Evolutionary conservation across 2,329 filamentous ascomycete species (phyloP).

Genomic region (Cladosporium velox): DNA sequence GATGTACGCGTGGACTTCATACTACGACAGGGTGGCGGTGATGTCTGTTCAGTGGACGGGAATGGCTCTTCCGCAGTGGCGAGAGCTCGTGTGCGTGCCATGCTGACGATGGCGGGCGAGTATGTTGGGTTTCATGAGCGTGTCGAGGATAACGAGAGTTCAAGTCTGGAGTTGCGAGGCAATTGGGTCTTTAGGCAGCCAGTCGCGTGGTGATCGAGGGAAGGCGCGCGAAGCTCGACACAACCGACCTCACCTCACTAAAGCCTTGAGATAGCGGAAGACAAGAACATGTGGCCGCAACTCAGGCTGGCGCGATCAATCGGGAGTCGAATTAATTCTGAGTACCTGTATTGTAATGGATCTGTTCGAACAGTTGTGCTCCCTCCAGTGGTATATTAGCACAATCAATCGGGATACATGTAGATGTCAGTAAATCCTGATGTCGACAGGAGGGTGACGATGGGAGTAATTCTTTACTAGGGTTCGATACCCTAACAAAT

Average conservation of each 20-base stretch:
- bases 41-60: background rate
- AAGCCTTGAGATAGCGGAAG: background rate
- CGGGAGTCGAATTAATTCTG: too few species aligned
- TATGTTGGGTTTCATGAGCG: background rate
- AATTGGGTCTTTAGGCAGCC: background rate
- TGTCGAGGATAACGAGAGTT: background rate
- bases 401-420: background rate
- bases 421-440: background rate
- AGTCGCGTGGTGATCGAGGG: background rate
- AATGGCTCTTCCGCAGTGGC: background rate
- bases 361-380: background rate
- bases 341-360: background rate
- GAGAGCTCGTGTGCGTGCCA: conserved; percentile 5
- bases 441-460: too few species aligned
- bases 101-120: background rate
- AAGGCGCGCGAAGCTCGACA: conserved; percentile 10
- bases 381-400: background rate
- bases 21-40: background rate
- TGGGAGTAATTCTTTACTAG: background rate
- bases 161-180: background rate
- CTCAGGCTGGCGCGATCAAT: background rate
- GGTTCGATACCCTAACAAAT: background rate
- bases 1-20: background rate
- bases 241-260: background rate
- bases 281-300: background rate